Evolutionary conservation across 2,329 filamentous ascomycete species (phyloP).

Genomic region (Nemania diffusa): DNA sequence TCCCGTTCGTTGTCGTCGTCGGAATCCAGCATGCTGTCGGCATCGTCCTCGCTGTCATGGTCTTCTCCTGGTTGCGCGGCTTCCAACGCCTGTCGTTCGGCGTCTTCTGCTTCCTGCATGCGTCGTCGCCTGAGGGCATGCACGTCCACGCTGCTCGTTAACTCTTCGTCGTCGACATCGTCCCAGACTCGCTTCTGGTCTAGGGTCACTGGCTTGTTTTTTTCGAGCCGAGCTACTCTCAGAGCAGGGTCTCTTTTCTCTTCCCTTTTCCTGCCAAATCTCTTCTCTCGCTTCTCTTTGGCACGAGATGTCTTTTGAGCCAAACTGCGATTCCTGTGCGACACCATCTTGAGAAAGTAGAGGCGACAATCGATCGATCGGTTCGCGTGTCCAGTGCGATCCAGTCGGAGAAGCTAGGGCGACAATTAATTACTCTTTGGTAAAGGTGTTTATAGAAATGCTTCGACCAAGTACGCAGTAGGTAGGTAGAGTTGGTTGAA

Average conservation of each 20-base stretch:
- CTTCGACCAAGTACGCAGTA: background rate
- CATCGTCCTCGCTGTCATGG: constrained; percentile 58
- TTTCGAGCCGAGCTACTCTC: constrained; percentile 75
- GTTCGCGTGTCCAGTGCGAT: background rate
- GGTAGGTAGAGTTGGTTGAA: background rate
- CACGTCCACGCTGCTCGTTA: constrained; percentile 67
- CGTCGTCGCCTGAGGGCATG: constrained; percentile 65
- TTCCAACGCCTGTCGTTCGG: constrained; percentile 57
- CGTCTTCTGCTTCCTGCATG: constrained; percentile 59
- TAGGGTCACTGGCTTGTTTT: constrained; percentile 82
- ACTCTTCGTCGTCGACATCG: constrained; percentile 71
- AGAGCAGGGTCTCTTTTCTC: constrained; percentile 85
- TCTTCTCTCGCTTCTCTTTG: constrained; percentile 77
- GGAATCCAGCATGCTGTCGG: constrained; percentile 83
- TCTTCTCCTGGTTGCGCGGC: constrained; percentile 49
- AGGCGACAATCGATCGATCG: background rate
- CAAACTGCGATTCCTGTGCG: constrained; percentile 54
- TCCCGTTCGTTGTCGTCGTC: constrained; percentile 63
- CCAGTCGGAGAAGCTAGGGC: background rate
- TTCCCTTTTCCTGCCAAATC: constrained; percentile 82
- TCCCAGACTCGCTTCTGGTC: constrained; percentile 94
- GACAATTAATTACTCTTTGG: background rate
- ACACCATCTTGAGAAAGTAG: constrained; percentile 24
- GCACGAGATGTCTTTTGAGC: constrained; percentile 82
- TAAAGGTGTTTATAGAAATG: background rate